phyloP scores from a whole-genome alignment of 2,329 filamentous ascomycete genomes.

The Fusarium austroafricanum region DNA sequence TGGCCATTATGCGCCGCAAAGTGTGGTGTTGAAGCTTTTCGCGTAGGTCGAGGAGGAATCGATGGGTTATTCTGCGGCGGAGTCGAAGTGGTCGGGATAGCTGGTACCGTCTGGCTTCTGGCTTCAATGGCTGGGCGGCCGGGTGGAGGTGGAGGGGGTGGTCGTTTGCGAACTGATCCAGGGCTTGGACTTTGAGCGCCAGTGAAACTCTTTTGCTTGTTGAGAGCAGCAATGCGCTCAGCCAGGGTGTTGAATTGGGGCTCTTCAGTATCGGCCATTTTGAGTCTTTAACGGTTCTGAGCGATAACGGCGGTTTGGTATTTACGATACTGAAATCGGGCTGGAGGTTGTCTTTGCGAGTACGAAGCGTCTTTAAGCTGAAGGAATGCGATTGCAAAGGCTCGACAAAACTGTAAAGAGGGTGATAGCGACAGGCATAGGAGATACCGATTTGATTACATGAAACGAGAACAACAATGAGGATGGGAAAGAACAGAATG shows the following conservation, averaged over 20 bases:
- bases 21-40: slow-evolving; percentile 23
- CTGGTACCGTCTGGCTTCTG: slow-evolving; percentile 53
- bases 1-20: slow-evolving; percentile 18
- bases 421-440: slow-evolving; percentile 20
- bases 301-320: background rate
- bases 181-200: slow-evolving; percentile 51
- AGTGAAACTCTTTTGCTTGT: slow-evolving; percentile 70
- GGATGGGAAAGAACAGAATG: slow-evolving; percentile 3
- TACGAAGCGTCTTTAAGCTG: background rate
- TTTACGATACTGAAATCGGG: background rate
- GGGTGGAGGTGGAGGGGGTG: slow-evolving; percentile 55
- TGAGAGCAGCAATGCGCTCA: slow-evolving; percentile 73
- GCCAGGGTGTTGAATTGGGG: slow-evolving; percentile 70
- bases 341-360: slow-evolving; percentile 7
- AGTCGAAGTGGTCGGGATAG: slow-evolving; percentile 48
- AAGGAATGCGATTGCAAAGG: background rate
- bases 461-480: slow-evolving; percentile 8
- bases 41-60: slow-evolving; percentile 38
- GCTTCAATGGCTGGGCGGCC: slow-evolving; percentile 54
- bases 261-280: slow-evolving; percentile 72
- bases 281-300: background rate
- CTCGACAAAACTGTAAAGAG: background rate
- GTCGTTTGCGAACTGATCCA: slow-evolving; percentile 57
- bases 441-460: slow-evolving; percentile 6
- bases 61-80: slow-evolving; percentile 28